Evolutionary conservation across 805 yeast species (phyloP), one percentile per base, ranked within the genome.

Genomic region (Starmerella sirachaensis): DNA sequence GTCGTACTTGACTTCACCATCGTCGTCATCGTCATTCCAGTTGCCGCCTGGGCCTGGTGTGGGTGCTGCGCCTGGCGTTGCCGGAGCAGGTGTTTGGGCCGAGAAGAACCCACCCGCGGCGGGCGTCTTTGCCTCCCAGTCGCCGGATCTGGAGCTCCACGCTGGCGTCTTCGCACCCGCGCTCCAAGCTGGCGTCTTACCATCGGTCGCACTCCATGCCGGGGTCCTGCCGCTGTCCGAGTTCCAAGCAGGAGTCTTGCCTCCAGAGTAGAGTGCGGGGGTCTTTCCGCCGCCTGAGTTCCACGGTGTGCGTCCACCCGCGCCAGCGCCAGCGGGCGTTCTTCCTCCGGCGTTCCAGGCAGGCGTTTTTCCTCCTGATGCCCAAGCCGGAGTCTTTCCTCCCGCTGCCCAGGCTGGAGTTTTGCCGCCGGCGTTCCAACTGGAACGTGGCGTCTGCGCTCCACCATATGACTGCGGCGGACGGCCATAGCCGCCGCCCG

Each of bases 371-470:
- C 69, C 69, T n/a, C 68, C 69, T 5, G 61, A 30, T 13, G 46
- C 43, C 60, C 61, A 57, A 1, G 75, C 64, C 1, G 78, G 73
- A 10, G 72, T 65, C 43, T 54, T 62, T 2, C 69, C 69, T 12
- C 66, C 68, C 4, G 60, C 22, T 17, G 41, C 25, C 25, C 12
- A 12, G 1, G 58, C 51, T 1, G 59, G 60, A 5, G 62, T 56
- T 7, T 38, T 24, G 27, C 41, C 31, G 63, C 61, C 12, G 34
- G 60, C 59, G 33, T 42, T 48, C 43, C 58, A 55, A 13, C 52
- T 48, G 16, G 59, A n/a, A 20, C 37, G 36, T 1, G 43, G 45
- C 14, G 45, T 40, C 25, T 29, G 26, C 18, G 40, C 42, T 13
- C 38, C 35, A 6, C 35, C 29, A 18, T n/a, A n/a, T n/a, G n/a